Percentiles rank a stretch among this genome's conserved stretches.
These are phyloP conservation scores for Penicillium sp. DNA, from an alignment of 2,329 filamentous ascomycete species.

Conservation along the genomic window DNA sequence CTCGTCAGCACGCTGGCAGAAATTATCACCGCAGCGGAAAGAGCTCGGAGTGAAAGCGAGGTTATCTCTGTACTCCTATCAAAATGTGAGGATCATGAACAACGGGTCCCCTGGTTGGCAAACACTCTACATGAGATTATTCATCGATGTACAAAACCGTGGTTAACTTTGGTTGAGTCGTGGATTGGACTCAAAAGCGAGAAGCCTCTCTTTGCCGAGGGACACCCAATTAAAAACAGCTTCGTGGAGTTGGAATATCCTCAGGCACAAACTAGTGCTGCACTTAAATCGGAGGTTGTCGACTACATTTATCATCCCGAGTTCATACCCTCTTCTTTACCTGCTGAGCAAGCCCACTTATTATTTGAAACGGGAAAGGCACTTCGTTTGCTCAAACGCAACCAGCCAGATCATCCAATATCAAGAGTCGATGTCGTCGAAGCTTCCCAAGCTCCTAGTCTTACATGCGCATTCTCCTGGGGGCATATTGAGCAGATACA, in stretches of 20 bases:
- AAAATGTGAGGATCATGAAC: conserved; percentile 60
- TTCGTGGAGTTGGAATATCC: conserved; percentile 60
- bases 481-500: conserved; percentile 63
- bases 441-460: conserved; percentile 50
- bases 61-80: conserved; percentile 60
- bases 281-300: conserved; percentile 57
- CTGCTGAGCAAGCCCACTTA: conserved; percentile 61
- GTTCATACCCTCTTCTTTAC: conserved; percentile 69
- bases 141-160: conserved; percentile 59
- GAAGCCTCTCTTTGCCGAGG: conserved; percentile 47
- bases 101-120: conserved; percentile 58
- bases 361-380: conserved; percentile 80
- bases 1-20: conserved; percentile 32
- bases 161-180: conserved; percentile 63
- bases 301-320: conserved; percentile 52
- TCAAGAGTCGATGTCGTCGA: conserved; percentile 49
- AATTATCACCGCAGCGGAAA: conserved; percentile 46
- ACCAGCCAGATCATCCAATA: conserved; percentile 69
- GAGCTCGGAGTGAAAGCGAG: conserved; percentile 53
- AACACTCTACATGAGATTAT: conserved; percentile 66
- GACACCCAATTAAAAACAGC: conserved; percentile 47
- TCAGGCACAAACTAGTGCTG: conserved; percentile 58
- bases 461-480: conserved; percentile 72
- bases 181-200: conserved; percentile 70
- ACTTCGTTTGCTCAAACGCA: conserved; percentile 65